Conservation (phyloP, 805 yeast species). For the Metschnikowia hibisci region DNA sequence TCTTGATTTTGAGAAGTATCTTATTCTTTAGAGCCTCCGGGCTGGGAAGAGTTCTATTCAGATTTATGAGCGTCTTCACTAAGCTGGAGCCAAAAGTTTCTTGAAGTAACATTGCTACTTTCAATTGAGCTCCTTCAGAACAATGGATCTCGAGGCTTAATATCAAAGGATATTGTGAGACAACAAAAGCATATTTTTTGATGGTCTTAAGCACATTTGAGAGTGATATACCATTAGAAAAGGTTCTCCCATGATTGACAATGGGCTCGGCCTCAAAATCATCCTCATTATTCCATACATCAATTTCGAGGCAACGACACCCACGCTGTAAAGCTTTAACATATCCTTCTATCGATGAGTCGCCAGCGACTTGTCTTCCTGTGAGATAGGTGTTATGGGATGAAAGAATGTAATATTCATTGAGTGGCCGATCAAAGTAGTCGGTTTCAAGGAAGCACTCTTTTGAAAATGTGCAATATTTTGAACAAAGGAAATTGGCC, state of each 20-base stretch:
- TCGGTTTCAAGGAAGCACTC: conserved; percentile 8
- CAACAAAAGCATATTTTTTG: conserved; percentile 81
- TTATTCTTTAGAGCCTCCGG: conserved; percentile 70
- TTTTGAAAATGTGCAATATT: conserved; percentile 8
- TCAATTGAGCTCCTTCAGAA: conserved; percentile 59
- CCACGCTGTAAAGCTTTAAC: conserved; percentile 84
- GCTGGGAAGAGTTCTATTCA: conserved; percentile 46
- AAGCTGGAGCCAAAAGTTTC: conserved; percentile 59
- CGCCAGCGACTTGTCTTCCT: conserved; percentile 86
- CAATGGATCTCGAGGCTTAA: conserved; percentile 86
- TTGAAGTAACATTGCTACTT: conserved; percentile 49
- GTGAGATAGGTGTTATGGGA: conserved; percentile 90
- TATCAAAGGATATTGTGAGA: conserved; percentile 81
- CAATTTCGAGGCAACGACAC: conserved; percentile 92
- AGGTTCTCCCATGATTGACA: conserved; percentile 84
- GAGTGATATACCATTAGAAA: conserved; percentile 71
- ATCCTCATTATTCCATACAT: conserved; percentile 79
- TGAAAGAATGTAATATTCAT: conserved; percentile 84
- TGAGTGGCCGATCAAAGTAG: conserved; percentile 53
- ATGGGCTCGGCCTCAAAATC: conserved; percentile 61
- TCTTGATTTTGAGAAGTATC: conserved; percentile 76
- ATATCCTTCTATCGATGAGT: conserved; percentile 86
- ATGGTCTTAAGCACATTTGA: conserved; percentile 67
- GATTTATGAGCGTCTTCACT: conserved; percentile 36
- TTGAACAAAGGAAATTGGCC: conserved; percentile 10